A percentile compares a stretch with the other conserved stretches of the same genome.
These are phyloP conservation scores for Cynara cardunculus DNA, from an alignment of 129 eudicot species.

Conservation along the genomic window DNA sequence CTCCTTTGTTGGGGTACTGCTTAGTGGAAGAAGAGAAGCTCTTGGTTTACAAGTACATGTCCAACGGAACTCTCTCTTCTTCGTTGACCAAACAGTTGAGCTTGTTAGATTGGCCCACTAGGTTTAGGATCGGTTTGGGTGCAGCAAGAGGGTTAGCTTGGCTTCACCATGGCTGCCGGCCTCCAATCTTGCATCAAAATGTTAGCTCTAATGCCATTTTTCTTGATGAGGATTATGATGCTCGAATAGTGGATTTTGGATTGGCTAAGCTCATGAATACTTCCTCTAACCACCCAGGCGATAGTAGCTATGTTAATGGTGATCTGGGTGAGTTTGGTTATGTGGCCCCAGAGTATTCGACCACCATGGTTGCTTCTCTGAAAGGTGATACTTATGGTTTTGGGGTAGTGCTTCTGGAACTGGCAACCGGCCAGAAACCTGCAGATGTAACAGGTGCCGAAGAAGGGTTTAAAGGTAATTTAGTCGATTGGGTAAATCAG, in stretches of 20 bases:
- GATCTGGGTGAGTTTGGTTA: constrained; percentile 81
- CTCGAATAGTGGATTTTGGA: constrained; percentile 79
- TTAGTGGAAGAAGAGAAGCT: constrained; percentile 83
- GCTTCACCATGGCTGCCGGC: constrained; percentile 90
- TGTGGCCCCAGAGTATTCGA: constrained; percentile 81
- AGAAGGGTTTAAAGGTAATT: constrained; percentile 62
- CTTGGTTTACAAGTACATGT: constrained; percentile 72
- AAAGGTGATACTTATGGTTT: constrained; percentile 77
- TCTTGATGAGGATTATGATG: constrained; percentile 80
- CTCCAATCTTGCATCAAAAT: constrained; percentile 71
- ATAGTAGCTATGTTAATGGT: constrained; percentile 49
- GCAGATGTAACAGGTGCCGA: constrained; percentile 45
- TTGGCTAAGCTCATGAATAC: constrained; percentile 59
- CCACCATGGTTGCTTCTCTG: constrained; percentile 64
- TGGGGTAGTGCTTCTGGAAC: constrained; percentile 76
- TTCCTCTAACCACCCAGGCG: constrained; percentile 25
- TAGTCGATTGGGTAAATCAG: constrained; percentile 77
- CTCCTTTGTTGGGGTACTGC: constrained; percentile 75
- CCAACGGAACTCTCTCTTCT: constrained; percentile 67
- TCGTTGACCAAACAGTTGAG: constrained; percentile 37
- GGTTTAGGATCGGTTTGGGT: constrained; percentile 72
- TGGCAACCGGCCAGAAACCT: constrained; percentile 73
- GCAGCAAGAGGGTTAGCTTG: constrained; percentile 91
- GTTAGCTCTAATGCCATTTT: constrained; percentile 64
- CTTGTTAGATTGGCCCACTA: constrained; percentile 59